Evolutionary conservation across 2,329 filamentous ascomycete species (phyloP), one percentile per base, ranked within the genome.

Genomic region (Hortaea werneckii): DNA sequence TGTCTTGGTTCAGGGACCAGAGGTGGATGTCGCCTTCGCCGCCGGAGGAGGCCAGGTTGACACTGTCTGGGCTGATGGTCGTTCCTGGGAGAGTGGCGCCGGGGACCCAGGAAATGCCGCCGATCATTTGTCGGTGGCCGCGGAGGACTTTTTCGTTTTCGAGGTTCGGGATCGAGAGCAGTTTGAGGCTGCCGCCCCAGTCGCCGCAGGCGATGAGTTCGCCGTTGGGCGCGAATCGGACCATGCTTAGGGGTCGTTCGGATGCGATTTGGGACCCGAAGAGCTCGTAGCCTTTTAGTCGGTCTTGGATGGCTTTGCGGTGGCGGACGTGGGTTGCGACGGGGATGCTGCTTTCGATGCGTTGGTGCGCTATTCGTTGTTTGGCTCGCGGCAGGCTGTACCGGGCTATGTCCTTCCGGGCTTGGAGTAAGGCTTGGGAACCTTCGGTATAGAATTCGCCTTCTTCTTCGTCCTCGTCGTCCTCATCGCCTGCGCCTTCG

Each of bases 191-290:
- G 43, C 92, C 92, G 43, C 82, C 85, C 87, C 89, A 96, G 60
- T 94, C 95, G 35, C 92, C 92, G 2, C 87, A 86, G 3, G 90
- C 92, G 32, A 96, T 77, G 7, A 84, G 74, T 62, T 90, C 75
- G 11, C 87, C 86, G 58, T 85, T 84, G 0, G 92, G 92, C 6
- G 90, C 82, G 67, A 98, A 89, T 47, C 92, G 80, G 41, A 87
- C 87, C 68, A 96, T 90, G 65, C 88, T 90, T 45, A 98, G 80
- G 13, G 94, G 86, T 35, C 92, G 77, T 54, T 96, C 89, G 42
- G 87, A 88, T 0, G 88, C 87, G 48, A 87, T 90, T 67, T 98
- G 92, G 61, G 87, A 94, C 12, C 87, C 94, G 62, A 92, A 92
- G 11, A 98, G 75, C 60, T 96, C 90, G 54, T 95, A 94, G 1